Percentiles rank a stretch among this genome's conserved stretches.
phyloP scores from a whole-genome alignment of 768 basidiomycete genomes.

The Guyanaporus albipodus region DNA sequence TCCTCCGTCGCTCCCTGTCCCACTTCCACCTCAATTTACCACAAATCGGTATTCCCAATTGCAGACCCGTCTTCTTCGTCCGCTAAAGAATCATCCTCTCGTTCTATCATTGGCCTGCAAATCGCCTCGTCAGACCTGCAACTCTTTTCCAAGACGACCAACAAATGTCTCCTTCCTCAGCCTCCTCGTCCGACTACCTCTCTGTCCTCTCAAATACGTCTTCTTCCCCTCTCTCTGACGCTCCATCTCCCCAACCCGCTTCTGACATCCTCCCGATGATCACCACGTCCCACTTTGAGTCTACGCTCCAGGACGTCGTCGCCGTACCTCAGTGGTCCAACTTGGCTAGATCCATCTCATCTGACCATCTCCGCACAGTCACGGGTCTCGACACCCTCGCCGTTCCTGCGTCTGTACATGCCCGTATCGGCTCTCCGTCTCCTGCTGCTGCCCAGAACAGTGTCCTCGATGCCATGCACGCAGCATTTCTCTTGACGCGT shows the following conservation, averaged over 20 bases:
- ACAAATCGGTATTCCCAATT: constrained; percentile 18
- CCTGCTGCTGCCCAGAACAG: constrained; percentile 19
- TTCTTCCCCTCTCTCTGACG: background rate
- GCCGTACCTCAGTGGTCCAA: constrained; percentile 7
- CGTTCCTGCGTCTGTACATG: background rate
- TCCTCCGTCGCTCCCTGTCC: constrained; percentile 9
- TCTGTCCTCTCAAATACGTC: constrained; percentile 29
- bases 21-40: constrained; percentile 7
- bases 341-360: background rate
- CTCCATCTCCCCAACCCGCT: background rate
- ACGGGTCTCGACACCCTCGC: constrained; percentile 4
- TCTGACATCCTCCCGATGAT: constrained; percentile 20
- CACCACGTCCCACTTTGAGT: constrained; percentile 2
- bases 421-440: constrained; percentile 27
- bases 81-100: constrained; percentile 13
- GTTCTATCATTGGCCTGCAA: constrained; percentile 29
- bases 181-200: constrained; percentile 1
- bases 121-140: constrained; percentile 27
- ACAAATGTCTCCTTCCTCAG: constrained; percentile 31
- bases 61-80: constrained; percentile 13
- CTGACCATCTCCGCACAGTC: constrained; percentile 3
- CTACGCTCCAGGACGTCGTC: constrained; percentile 7
- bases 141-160: constrained; percentile 31
- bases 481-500: constrained; percentile 46
- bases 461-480: constrained; percentile 11